Base-by-base conservation (phyloP, 495 filamentous ascomycete genomes). In the Cenococcum geophilum region DNA sequence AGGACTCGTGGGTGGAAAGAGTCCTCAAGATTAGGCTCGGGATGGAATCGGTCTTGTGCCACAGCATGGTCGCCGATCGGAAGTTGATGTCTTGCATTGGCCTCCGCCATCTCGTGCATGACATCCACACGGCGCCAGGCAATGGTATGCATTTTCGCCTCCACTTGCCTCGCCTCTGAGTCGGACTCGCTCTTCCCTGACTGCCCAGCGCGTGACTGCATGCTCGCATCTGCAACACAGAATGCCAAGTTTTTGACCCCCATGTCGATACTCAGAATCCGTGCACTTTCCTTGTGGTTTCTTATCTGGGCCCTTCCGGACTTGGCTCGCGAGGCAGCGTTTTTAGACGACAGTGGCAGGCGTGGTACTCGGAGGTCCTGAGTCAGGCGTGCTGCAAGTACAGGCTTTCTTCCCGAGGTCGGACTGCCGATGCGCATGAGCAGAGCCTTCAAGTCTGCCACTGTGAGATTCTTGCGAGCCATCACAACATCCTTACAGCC, bases 221-320 rank as follows among this genome's bases (percentile, higher is more conserved):
- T 1, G 16, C 40, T 60, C 4, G 80, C 65, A 43, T 81, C 72
- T 54, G 86, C 68, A 37, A 89, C 72, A 70, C 84, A 87, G 70
- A 86, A 90, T 14, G 90, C 92, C 16, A 96, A 76, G 74, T 93
- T 95, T 45, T 83, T 82, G 67, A 97, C 85, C 47, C 91, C 89
- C 81, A 96, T 84, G 74, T 96, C 89, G 67, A 93, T 86, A 70
- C 89, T 91, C 22, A 97, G 71, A 52, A 97, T 81, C 25, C 74
- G 58, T 4, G 23, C 51, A 11, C 35, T 43, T 22, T 58, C 51
- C 16, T 36, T 49, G 1, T 5, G 11, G 11, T 59, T 51, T 50
- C 3, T 0, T 22, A 3, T 42, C 27, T 42, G 40, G 21, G 14
- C 18, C 2, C 25, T 42, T n/a, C 35, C 35, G 1, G 21, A 4